Evolutionary conservation across 768 basidiomycete genomes (phyloP).

Genomic region (Paxillus ammoniavirescens): DNA sequence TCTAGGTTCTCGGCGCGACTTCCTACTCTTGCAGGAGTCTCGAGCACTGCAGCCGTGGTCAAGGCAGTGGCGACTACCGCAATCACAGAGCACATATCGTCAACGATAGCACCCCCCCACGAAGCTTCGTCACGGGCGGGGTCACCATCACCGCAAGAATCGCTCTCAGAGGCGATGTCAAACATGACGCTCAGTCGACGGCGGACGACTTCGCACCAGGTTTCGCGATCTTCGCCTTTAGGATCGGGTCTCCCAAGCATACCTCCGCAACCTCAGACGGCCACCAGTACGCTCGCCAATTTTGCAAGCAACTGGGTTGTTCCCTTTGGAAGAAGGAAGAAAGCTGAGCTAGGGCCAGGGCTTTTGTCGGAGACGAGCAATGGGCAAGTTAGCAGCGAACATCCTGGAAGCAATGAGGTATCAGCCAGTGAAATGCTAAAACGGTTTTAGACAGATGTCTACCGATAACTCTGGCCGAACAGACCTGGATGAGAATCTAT

Average conservation of each 20-base stretch:
- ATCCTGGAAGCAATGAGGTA: constrained; percentile 20
- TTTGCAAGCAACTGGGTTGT: constrained; percentile 67
- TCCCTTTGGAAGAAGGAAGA: constrained; percentile 58
- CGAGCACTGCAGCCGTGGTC: constrained; percentile 38
- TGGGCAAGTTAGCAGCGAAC: constrained; percentile 20
- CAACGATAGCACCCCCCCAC: constrained; percentile 40
- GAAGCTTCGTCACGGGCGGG: constrained; percentile 29
- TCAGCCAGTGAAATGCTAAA: constrained; percentile 41
- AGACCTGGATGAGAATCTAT: neutral
- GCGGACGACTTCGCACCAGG: constrained; percentile 60
- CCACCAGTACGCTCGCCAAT: constrained; percentile 53
- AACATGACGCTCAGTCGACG: constrained; percentile 44
- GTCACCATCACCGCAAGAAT: constrained; percentile 61
- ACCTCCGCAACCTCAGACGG: constrained; percentile 33
- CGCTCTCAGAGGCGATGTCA: constrained; percentile 60
- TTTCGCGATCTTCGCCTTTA: constrained; percentile 50
- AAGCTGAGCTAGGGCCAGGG: constrained; percentile 9
- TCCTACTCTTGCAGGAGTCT: constrained; percentile 53
- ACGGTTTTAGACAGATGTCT: constrained; percentile 16
- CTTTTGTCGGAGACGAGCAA: constrained; percentile 21
- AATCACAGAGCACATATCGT: constrained; percentile 52
- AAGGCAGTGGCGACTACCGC: constrained; percentile 73
- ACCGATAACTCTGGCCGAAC: neutral
- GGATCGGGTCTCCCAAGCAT: constrained; percentile 17
- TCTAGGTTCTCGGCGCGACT: constrained; percentile 67